phyloP scores from a whole-genome alignment of 163 green algal species.

The Chlorella variabilis region DNA sequence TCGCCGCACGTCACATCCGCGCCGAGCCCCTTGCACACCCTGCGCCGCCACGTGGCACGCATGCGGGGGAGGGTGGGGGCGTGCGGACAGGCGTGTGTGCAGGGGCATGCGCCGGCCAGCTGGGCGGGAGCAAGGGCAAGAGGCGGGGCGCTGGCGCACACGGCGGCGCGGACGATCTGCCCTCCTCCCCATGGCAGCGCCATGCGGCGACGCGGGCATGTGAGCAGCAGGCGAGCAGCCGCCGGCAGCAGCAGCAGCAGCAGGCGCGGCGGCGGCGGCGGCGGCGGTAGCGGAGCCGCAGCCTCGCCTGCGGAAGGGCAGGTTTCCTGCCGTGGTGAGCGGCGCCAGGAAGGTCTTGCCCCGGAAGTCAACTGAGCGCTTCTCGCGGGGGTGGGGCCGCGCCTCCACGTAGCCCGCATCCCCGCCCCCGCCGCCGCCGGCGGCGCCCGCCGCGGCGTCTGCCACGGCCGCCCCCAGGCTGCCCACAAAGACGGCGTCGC shows the following conservation, averaged over 20 bases:
- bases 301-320: slow-evolving; percentile 91
- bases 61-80: too few relatives aligned
- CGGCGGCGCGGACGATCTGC: too few relatives aligned
- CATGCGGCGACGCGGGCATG: too few relatives aligned
- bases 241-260: too few relatives aligned
- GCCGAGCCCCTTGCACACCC: slow-evolving; percentile 87
- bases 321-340: slow-evolving; percentile 98
- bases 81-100: background rate
- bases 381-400: slow-evolving; percentile 57
- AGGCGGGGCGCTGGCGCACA: too few relatives aligned
- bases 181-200: too few relatives aligned
- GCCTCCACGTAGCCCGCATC: slow-evolving; percentile 45
- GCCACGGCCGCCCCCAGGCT: slow-evolving; percentile 19
- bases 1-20: slow-evolving; percentile 95
- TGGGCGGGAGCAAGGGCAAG: background rate
- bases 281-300: too few relatives aligned
- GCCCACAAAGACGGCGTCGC: slow-evolving; percentile 5
- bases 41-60: slow-evolving; percentile 9
- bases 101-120: too few relatives aligned
- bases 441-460: background rate
- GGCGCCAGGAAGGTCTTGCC: slow-evolving; percentile 95
- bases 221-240: too few relatives aligned
- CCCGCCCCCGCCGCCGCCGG: background rate
- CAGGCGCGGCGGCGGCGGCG: too few relatives aligned
- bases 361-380: slow-evolving; percentile 75